These are phyloP conservation scores for Neurospora terricola DNA, from an alignment of 495 filamentous ascomycete species.

Conservation along the genomic window DNA sequence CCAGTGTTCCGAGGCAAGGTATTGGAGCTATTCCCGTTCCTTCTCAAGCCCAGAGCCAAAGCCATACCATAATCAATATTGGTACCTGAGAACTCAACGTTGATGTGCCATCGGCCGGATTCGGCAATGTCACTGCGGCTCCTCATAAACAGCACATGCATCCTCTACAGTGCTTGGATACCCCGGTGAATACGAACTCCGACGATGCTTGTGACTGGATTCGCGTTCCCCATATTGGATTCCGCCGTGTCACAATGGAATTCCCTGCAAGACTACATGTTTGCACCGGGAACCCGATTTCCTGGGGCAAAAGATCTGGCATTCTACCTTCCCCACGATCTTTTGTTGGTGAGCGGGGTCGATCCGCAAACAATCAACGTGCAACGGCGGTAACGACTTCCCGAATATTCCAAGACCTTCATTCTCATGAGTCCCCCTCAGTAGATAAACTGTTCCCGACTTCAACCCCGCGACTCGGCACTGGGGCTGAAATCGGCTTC, in stretches of 20 bases:
- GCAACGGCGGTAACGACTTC: neutral
- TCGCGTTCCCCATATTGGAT: neutral
- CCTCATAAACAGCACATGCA: neutral
- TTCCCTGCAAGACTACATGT: neutral
- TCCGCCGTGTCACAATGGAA: neutral
- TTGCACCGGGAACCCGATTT: neutral
- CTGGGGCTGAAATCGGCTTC: neutral
- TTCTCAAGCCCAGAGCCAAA: neutral
- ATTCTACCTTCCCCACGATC: neutral
- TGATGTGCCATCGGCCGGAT: neutral
- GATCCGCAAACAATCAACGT: neutral
- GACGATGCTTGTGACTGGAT: neutral
- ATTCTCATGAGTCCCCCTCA: neutral
- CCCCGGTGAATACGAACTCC: neutral
- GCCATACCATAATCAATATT: neutral
- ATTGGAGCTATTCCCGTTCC: neutral
- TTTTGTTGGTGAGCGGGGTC: neutral
- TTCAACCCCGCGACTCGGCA: neutral
- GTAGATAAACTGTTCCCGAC: too few species aligned
- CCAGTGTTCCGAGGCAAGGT: neutral
- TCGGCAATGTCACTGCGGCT: neutral
- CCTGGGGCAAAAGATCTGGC: neutral
- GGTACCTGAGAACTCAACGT: neutral
- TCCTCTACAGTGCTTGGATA: neutral
- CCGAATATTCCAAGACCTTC: neutral